phyloP scores from a whole-genome alignment of 2,329 filamentous ascomycete species.

The Xylaria sp. region DNA sequence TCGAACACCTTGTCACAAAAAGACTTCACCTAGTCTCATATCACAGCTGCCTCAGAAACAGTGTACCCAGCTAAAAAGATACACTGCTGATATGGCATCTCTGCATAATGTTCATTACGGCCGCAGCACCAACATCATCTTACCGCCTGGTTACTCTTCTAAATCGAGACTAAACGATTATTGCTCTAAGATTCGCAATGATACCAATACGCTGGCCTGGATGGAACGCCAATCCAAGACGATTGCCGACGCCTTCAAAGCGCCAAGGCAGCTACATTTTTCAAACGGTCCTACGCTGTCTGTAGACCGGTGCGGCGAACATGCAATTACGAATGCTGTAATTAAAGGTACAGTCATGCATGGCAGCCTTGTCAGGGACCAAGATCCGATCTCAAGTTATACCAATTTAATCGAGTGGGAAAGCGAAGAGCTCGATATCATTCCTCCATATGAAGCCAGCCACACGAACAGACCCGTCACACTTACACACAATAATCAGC shows the following conservation, averaged over 20 bases:
- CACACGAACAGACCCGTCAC: background rate
- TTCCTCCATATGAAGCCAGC: background rate
- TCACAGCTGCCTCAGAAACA: background rate
- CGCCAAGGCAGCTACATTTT: too few relatives aligned
- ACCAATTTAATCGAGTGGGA: background rate
- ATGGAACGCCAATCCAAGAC: background rate
- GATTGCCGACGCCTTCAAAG: background rate
- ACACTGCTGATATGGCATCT: background rate
- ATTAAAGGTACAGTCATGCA: background rate
- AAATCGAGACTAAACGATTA: background rate
- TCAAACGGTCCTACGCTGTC: background rate
- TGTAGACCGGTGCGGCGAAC: too few relatives aligned
- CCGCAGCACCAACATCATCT: background rate
- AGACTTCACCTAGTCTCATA: background rate
- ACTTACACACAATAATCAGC: background rate
- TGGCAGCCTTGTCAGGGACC: background rate
- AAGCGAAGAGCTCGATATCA: background rate
- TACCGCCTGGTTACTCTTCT: background rate
- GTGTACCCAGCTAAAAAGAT: background rate
- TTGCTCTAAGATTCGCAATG: background rate
- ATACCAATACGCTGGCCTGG: background rate
- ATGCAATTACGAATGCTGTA: background rate
- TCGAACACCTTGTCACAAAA: background rate
- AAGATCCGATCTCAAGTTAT: background rate
- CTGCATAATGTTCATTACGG: background rate